Evolutionary conservation across 192 early-diverging fungal genomes (phyloP), one percentile per base, ranked within the genome.

Genomic region (Powellomyces hirtus): DNA sequence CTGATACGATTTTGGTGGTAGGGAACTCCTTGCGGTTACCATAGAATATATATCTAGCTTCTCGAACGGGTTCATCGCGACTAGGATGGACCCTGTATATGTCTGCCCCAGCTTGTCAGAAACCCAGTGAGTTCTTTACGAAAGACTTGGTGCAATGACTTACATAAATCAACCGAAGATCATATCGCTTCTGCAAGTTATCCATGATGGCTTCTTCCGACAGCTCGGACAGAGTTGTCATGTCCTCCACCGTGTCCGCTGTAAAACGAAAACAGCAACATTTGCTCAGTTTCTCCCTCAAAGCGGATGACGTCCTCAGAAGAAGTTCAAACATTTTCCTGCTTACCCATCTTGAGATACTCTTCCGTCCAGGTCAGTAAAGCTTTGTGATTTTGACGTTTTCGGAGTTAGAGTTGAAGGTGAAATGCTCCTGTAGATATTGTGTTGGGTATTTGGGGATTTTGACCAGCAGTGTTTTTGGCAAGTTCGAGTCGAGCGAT

Each of bases 191-290:
- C 77, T 87, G 84, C 68, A 98, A 74, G 80, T 97, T 98, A 1
- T 93, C 90, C 69, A 92, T 92, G 72, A 98, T 96, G 34, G 88
- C 86, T 31, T 90, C 90, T 81, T 98, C 95, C 50, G 87, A 89
- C 79, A 98, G 86, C 77, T 97, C 93, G 42, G 92, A 88, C 83
- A 98, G 77, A 66, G 94, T 83, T 6, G 91, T 95, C 96, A 98
- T 97, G 73, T 98, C 96, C 36, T 77, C 77, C 22, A 82, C 81
- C 38, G 70, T 33, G 29, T 63, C 68, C 46, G 45, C 68, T 70
- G 45, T 16, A 57, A 2, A 29, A 30, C 18, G 14, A 5, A 49
- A 49, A 49, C n/a, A 16, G 16, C 46, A 14, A 2, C 46, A n/a
- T n/a, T n/a, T n/a, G n/a, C n/a, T n/a, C n/a, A n/a, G n/a, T n/a